A percentile compares a stretch with the other conserved stretches of the same genome.
These are phyloP conservation scores for Ogataea philodendri DNA, from an alignment of 805 yeast species.

Conservation along the genomic window DNA sequence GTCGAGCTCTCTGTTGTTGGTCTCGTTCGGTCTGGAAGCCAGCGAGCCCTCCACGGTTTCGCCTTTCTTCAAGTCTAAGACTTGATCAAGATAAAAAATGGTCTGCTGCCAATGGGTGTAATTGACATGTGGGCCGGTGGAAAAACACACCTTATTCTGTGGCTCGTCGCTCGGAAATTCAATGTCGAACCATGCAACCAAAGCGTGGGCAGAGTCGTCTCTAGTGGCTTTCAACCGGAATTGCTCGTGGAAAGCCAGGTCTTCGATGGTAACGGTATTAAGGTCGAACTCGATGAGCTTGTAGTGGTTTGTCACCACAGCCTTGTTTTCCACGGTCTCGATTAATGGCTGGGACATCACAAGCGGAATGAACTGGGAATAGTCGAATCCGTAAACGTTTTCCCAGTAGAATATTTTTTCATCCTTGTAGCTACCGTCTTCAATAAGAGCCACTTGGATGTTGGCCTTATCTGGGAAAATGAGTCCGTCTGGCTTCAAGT, in stretches of 20 bases:
- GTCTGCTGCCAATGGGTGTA: slow-evolving; percentile 99
- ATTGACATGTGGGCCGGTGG: slow-evolving; percentile 91
- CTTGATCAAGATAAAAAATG: slow-evolving; percentile 84
- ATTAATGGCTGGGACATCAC: slow-evolving; percentile 95
- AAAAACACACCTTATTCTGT: slow-evolving; percentile 64
- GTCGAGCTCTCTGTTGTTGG: slow-evolving; percentile 88
- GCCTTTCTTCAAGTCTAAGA: slow-evolving; percentile 70
- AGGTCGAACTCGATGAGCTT: slow-evolving; percentile 80
- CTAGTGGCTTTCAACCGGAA: slow-evolving; percentile 73
- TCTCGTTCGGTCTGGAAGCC: slow-evolving; percentile 70
- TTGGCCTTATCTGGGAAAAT: slow-evolving; percentile 93
- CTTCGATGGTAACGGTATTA: slow-evolving; percentile 81
- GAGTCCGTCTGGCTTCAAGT: slow-evolving; percentile 77
- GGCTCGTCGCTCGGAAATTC: slow-evolving; percentile 67
- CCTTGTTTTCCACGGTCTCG: slow-evolving; percentile 80
- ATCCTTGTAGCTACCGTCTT: slow-evolving; percentile 86
- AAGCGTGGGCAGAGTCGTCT: slow-evolving; percentile 82
- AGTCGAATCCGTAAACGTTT: slow-evolving; percentile 95
- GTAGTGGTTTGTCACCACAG: slow-evolving; percentile 70
- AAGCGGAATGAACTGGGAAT: slow-evolving; percentile 80
- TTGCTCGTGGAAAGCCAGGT: slow-evolving; percentile 70
- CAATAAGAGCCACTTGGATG: slow-evolving; percentile 87
- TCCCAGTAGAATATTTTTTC: slow-evolving; percentile 95
- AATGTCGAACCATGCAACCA: slow-evolving; percentile 93
- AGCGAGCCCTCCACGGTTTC: slow-evolving; percentile 72